A percentile compares a stretch with the other conserved stretches of the same genome.
Evolutionary conservation across 352 stramenopile genomes (phyloP).

Genomic region (Peronospora tabacina): DNA sequence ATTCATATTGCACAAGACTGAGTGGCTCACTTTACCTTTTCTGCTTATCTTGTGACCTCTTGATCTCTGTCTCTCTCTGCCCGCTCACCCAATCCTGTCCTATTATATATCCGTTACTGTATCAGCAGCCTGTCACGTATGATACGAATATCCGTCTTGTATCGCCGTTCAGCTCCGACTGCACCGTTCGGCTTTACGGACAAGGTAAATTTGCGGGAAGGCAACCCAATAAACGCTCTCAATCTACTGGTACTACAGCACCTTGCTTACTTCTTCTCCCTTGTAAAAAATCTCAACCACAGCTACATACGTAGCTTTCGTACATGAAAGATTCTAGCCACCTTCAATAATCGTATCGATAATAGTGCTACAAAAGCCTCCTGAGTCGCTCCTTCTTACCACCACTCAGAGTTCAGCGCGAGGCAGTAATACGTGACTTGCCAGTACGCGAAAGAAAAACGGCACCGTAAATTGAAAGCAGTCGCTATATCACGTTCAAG

Average conservation of each 20-base stretch:
- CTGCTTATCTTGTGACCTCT: slow-evolving; percentile 8
- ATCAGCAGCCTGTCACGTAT: slow-evolving; percentile 78
- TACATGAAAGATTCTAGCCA: slow-evolving; percentile 1
- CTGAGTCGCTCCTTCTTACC: slow-evolving; percentile 75
- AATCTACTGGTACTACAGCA: neutral
- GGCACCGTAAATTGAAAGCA: slow-evolving; percentile 50
- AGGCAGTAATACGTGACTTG: slow-evolving; percentile 69
- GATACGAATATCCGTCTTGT: slow-evolving; percentile 85
- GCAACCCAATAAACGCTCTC: slow-evolving; percentile 1
- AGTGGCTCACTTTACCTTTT: slow-evolving; percentile 10
- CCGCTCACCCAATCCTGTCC: slow-evolving; percentile 7
- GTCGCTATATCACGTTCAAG: slow-evolving; percentile 63
- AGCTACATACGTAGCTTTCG: slow-evolving; percentile 4
- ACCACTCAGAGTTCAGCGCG: slow-evolving; percentile 55
- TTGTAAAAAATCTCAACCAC: slow-evolving; percentile 16
- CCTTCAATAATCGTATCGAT: neutral
- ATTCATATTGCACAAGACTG: slow-evolving; percentile 19
- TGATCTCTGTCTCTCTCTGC: too few relatives aligned
- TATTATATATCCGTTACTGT: slow-evolving; percentile 21
- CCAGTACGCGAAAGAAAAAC: slow-evolving; percentile 49
- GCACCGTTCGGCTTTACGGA: slow-evolving; percentile 89
- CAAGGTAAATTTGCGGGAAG: slow-evolving; percentile 21
- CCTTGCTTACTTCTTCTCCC: slow-evolving; percentile 13
- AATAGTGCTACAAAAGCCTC: slow-evolving; percentile 39
- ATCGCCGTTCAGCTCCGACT: slow-evolving; percentile 88